phyloP scores from a whole-genome alignment of 768 basidiomycete species.

The Dioszegia hungarica region DNA sequence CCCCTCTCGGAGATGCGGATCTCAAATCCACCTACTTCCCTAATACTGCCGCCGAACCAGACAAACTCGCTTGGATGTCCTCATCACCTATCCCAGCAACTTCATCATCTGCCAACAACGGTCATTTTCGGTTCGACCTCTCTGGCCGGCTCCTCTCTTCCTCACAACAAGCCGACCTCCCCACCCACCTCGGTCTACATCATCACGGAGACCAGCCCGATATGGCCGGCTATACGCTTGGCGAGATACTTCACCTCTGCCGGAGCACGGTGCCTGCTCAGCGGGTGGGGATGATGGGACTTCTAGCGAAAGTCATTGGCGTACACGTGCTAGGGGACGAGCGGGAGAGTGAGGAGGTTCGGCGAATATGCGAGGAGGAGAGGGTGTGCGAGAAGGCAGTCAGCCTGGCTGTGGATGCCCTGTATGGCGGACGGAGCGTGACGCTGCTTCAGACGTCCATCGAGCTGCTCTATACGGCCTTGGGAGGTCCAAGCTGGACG shows the following conservation, averaged over 20 bases:
- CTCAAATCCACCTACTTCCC: constrained; percentile 74
- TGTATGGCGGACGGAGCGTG: not conserved
- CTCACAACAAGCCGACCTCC: constrained; percentile 58
- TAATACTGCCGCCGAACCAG: constrained; percentile 61
- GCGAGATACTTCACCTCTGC: constrained; percentile 73
- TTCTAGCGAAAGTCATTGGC: constrained; percentile 60
- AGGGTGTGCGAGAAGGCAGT: constrained; percentile 20
- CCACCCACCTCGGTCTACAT: constrained; percentile 80
- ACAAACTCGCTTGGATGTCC: constrained; percentile 78
- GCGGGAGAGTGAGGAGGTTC: not conserved
- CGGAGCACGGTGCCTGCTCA: constrained; percentile 80
- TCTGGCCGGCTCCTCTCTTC: constrained; percentile 64
- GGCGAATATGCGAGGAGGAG: not conserved
- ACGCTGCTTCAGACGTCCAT: constrained; percentile 33
- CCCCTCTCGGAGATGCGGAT: not conserved
- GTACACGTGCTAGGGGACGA: not conserved
- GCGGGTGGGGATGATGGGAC: constrained; percentile 70
- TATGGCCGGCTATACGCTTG: constrained; percentile 80
- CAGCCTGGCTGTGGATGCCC: constrained; percentile 22
- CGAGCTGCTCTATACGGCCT: constrained; percentile 34
- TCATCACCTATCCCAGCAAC: constrained; percentile 10
- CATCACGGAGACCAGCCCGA: constrained; percentile 74
- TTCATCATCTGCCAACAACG: constrained; percentile 31
- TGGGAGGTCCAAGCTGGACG: constrained; percentile 16
- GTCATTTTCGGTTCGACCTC: constrained; percentile 61